Evolutionary conservation across 176 grass and related monocot genomes (phyloP).

Genomic region (Leersia perrieri): DNA sequence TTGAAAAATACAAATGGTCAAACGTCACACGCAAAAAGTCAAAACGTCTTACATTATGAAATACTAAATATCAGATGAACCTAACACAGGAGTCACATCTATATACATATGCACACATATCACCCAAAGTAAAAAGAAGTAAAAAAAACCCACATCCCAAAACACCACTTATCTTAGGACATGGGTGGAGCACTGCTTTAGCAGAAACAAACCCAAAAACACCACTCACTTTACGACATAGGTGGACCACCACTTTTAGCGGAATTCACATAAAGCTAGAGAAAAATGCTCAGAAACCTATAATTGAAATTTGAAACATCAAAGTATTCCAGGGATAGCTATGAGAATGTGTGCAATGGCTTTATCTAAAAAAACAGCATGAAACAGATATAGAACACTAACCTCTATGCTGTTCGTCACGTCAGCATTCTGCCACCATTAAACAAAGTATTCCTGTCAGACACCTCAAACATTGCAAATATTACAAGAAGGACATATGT

Average conservation of each 20-base stretch:
- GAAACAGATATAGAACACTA: slow-evolving; percentile 27
- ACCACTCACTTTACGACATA: no score
- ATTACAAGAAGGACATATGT: slow-evolving; percentile 45
- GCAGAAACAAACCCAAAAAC: no score
- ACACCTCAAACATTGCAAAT: slow-evolving; percentile 72
- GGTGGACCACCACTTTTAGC: no score
- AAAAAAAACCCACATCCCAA: not conserved
- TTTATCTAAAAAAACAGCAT: slow-evolving; percentile 9
- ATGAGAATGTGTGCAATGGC: not conserved
- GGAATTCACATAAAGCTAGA: no score
- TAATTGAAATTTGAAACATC: not conserved
- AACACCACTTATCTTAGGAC: slow-evolving; percentile 16
- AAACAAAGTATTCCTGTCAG: slow-evolving; percentile 89
- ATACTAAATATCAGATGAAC: not conserved
- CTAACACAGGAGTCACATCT: not conserved
- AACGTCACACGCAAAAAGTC: no score
- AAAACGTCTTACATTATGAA: no score
- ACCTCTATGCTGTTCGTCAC: slow-evolving; percentile 68
- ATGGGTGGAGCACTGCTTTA: not conserved
- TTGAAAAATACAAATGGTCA: no score
- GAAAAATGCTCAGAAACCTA: slow-evolving; percentile 19
- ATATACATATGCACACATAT: not conserved
- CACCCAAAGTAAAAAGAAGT: not conserved
- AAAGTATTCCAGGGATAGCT: not conserved
- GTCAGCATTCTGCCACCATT: slow-evolving; percentile 75